A percentile compares a stretch with the other conserved stretches of the same genome.
Conservation (phyloP, 306 rosid genomes). For the Alnus rubra region DNA sequence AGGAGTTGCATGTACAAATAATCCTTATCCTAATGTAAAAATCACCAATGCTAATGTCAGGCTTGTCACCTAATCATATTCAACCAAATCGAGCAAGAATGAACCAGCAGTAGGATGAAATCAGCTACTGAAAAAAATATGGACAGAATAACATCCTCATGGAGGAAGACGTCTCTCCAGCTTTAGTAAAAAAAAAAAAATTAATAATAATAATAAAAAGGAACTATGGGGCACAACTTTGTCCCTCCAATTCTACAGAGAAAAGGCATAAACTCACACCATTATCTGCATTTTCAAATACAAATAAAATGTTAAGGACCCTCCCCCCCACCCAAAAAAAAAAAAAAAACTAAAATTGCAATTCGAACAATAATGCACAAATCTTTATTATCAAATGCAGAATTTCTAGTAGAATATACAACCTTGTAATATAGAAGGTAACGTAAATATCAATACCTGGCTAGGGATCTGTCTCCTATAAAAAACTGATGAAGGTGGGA, state of each 20-base stretch:
- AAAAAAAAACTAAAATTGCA: background rate
- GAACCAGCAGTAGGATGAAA: background rate
- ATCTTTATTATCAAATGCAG: background rate
- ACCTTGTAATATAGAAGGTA: slow-evolving; percentile 12
- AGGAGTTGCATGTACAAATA: background rate
- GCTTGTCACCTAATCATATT: background rate
- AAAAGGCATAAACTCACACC: background rate
- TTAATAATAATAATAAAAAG: background rate
- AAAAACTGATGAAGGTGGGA: slow-evolving; percentile 63
- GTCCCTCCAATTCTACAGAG: too few species aligned
- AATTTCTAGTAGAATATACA: slow-evolving; percentile 14
- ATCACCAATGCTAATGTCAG: background rate
- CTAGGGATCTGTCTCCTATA: slow-evolving; percentile 83
- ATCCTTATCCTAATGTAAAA: background rate
- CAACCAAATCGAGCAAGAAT: background rate
- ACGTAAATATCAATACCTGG: slow-evolving; percentile 55
- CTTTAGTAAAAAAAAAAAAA: too few species aligned
- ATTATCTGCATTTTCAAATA: background rate
- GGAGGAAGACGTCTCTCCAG: background rate
- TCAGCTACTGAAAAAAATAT: too few species aligned
- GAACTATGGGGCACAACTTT: background rate
- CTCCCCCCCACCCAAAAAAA: too few species aligned
- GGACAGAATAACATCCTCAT: too few species aligned
- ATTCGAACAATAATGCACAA: background rate
- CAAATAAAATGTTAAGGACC: background rate